These are phyloP conservation scores for Punctularia strigosozonata DNA, from an alignment of 768 basidiomycete genomes.

Conservation along the genomic window DNA sequence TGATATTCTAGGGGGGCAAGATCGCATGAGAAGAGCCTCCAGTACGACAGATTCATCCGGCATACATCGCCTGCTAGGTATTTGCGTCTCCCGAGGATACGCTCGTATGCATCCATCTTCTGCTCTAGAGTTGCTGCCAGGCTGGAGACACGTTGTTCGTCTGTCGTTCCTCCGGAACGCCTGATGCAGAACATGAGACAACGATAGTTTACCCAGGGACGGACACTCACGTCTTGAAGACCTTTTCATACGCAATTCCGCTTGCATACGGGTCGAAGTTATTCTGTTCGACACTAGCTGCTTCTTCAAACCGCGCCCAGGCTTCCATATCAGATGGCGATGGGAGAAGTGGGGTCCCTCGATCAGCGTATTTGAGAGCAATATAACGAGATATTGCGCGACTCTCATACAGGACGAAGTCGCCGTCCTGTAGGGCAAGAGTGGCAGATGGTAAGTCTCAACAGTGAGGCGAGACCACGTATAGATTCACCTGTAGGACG, in stretches of 20 bases:
- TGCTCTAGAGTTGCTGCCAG: constrained; percentile 19
- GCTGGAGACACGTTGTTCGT: constrained; percentile 18
- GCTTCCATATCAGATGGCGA: constrained; percentile 17
- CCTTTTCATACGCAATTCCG: constrained; percentile 31
- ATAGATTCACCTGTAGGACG: constrained; percentile 30
- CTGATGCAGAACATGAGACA: not conserved
- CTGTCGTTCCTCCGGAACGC: constrained; percentile 15
- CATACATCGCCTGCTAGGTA: constrained; percentile 31
- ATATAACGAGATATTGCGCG: constrained; percentile 54
- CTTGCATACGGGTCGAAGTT: constrained; percentile 41
- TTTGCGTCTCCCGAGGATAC: constrained; percentile 41
- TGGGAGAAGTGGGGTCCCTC: constrained; percentile 32
- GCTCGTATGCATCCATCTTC: constrained; percentile 43
- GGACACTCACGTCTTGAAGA: constrained; percentile 35
- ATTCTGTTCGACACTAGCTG: constrained; percentile 34
- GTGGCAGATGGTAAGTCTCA: not conserved
- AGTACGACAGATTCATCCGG: not conserved
- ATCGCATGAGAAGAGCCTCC: not conserved
- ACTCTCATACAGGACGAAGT: constrained; percentile 49
- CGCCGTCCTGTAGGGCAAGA: constrained; percentile 34
- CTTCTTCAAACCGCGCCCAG: constrained; percentile 20
- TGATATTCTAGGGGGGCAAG: constrained; percentile 22
- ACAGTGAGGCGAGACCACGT: not conserved
- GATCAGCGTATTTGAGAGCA: constrained; percentile 42
- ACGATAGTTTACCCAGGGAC: not conserved